Base-by-base conservation (phyloP, 1,284 basidiomycete species). In the Pascua guehoae region DNA sequence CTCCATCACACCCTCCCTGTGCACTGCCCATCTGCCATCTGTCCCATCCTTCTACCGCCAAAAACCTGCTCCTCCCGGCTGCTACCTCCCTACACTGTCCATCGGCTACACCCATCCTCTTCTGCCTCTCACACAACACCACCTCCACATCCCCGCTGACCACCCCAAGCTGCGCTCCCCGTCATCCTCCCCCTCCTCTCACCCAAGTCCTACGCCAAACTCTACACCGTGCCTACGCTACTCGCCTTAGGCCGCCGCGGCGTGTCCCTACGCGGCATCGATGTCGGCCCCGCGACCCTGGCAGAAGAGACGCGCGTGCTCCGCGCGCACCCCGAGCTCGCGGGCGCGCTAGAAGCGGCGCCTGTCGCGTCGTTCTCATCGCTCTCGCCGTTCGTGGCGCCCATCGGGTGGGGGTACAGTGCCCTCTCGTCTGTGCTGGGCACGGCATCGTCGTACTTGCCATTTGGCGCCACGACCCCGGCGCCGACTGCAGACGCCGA, bases 161-260 rank as follows among this genome's bases (percentile, higher is more conserved):
- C 15, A 60, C 41, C 15, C 11, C 5, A 57, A 72, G 70, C 68
- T 4, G 49, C 71, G 1, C 53, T 73, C 5, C 65, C 70, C 4
- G 49, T 73, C 49, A 48, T 73, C 17, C 51, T 71, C 2, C 73
- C 72, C 0, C 60, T 75, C 41, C 41, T 74, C 5, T 75, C 73
- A 5, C 72, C 72, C 11, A 73, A 72, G 60, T 64, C 71, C 16
- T 72, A 69, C 41, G 43, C 61, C 45, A 75, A 75, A 53, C 62
- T 75, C 14, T 66, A 71, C 49, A 64, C 64, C 11, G 44, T 69
- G 0, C 58, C 66, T 2, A 70, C 70, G 0, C 54, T 75, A 2
- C 45, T 70, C 10, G 53, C 58, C 15, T 63, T 75, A 1, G 44
- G 62, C 12, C 54, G 55, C 4, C 49, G 47, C 12, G 53, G 53